These are phyloP conservation scores for Lablab purpureus DNA, from an alignment of 306 rosid genomes.

Conservation along the genomic window DNA sequence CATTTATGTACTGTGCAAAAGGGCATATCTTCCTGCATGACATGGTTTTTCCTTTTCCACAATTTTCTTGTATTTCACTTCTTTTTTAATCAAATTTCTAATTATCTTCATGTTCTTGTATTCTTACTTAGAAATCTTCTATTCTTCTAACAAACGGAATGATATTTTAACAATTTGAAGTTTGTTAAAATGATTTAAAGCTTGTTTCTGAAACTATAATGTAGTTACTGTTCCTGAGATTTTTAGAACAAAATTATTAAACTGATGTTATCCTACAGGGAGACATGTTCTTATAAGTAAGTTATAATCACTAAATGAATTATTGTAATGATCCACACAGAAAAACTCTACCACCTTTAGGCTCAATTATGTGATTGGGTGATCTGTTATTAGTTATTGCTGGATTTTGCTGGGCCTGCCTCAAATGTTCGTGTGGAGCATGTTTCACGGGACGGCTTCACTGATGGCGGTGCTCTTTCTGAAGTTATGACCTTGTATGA, in stretches of 20 bases:
- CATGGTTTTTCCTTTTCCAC: slow-evolving; percentile 1
- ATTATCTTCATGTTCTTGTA: slow-evolving; percentile 5
- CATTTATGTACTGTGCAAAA: slow-evolving; percentile 13
- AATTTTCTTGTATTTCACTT: slow-evolving; percentile 28
- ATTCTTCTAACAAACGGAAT: slow-evolving; percentile 15
- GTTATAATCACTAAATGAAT: slow-evolving; percentile 23
- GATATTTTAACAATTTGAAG: slow-evolving; percentile 13
- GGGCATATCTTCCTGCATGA: slow-evolving; percentile 2
- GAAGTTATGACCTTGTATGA: slow-evolving; percentile 79
- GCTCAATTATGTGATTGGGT: slow-evolving; percentile 34
- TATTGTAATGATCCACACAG: slow-evolving; percentile 10
- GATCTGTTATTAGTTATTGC: slow-evolving; percentile 63
- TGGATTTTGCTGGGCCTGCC: slow-evolving; percentile 92
- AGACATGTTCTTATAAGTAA: slow-evolving; percentile 7
- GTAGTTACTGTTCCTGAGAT: slow-evolving; percentile 7
- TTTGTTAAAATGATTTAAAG: slow-evolving; percentile 23
- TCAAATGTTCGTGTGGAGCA: slow-evolving; percentile 86
- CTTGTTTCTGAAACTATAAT: slow-evolving; percentile 28
- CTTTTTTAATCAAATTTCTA: not conserved
- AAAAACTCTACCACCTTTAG: slow-evolving; percentile 19
- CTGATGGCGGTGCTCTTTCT: slow-evolving; percentile 83
- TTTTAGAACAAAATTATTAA: slow-evolving; percentile 17
- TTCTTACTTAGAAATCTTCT: not conserved
- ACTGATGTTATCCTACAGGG: slow-evolving; percentile 20
- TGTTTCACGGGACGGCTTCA: slow-evolving; percentile 70